A percentile compares a stretch with the other conserved stretches of the same genome.
phyloP scores from a whole-genome alignment of 805 yeast genomes.

The Candida golubevii region DNA sequence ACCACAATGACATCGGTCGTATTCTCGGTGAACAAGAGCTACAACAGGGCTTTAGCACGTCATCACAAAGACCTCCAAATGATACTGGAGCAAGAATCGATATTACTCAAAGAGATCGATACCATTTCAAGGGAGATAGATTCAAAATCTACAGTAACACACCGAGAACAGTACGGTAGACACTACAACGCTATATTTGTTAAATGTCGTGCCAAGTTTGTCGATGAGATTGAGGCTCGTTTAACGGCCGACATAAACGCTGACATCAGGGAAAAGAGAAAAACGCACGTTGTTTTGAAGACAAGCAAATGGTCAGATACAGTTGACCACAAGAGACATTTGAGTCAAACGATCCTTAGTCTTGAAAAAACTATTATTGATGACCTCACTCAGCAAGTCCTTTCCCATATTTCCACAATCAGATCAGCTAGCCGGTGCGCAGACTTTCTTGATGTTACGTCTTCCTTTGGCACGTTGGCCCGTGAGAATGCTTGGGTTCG shows the following conservation, averaged over 20 bases:
- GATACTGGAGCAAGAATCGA: conserved; percentile 24
- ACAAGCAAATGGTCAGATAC: conserved; percentile 47
- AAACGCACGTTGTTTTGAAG: conserved; percentile 43
- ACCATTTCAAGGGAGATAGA: conserved; percentile 23
- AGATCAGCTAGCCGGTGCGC: conserved; percentile 47
- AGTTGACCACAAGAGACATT: conserved; percentile 47
- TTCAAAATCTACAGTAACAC: conserved; percentile 25
- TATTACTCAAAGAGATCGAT: conserved; percentile 19
- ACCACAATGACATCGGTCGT: conserved; percentile 1
- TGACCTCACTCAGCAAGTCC: conserved; percentile 43
- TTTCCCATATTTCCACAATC: conserved; percentile 42
- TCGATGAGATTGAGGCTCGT: conserved; percentile 14
- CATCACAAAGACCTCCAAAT: conserved; percentile 32
- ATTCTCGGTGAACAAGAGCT: conserved; percentile 34
- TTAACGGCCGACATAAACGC: conserved; percentile 3
- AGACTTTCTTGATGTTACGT: conserved; percentile 68
- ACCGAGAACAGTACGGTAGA: conserved; percentile 28
- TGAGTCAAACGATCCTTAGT: conserved; percentile 43
- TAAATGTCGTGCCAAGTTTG: conserved; percentile 34
- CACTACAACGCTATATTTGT: conserved; percentile 45
- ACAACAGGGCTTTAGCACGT: conserved; percentile 24
- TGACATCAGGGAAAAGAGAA: conserved; percentile 29
- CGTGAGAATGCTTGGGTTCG: conserved; percentile 60
- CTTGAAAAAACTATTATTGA: conserved; percentile 56
- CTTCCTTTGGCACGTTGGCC: conserved; percentile 71